Evolutionary conservation across 331 rosid genomes (phyloP).

Genomic region (Telfairia occidentalis): DNA sequence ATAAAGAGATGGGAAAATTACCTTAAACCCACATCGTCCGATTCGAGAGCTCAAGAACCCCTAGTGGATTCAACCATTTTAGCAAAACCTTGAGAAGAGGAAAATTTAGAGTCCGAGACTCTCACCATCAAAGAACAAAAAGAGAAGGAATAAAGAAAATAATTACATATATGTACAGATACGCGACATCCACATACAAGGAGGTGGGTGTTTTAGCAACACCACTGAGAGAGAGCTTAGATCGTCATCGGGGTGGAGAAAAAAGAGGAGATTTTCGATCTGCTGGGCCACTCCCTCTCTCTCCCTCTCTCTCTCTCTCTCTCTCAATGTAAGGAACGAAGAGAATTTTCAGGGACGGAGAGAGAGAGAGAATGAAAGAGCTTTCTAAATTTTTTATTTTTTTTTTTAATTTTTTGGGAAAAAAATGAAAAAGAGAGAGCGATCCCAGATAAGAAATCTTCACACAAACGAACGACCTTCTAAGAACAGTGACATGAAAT

Average conservation of each 20-base stretch:
- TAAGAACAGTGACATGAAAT: conserved; percentile 99
- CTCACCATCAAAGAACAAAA: conserved; percentile 14
- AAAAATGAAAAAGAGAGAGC: conserved; percentile 40
- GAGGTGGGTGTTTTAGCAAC: conserved; percentile 44
- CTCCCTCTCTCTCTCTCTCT: conserved; percentile 20
- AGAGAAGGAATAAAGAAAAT: conserved; percentile 13
- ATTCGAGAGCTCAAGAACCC: conserved; percentile 35
- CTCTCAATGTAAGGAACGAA: conserved; percentile 17
- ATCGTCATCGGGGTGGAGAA: conserved; percentile 60
- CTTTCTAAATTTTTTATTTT: conserved; percentile 4
- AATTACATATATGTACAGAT: neutral
- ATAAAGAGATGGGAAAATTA: conserved; percentile 29
- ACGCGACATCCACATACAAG: conserved; percentile 19
- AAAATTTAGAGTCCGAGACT: conserved; percentile 20
- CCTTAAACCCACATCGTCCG: conserved; percentile 69
- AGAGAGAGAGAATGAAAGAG: conserved; percentile 20
- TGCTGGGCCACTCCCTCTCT: conserved; percentile 63
- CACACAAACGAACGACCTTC: conserved; percentile 98
- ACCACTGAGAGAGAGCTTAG: conserved; percentile 63
- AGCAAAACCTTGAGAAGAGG: conserved; percentile 27
- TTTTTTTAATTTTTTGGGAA: conserved; percentile 12
- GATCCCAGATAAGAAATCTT: conserved; percentile 98
- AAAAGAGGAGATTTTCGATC: conserved; percentile 73
- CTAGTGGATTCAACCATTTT: conserved; percentile 40
- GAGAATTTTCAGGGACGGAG: conserved; percentile 25